Percentiles rank a stretch among this genome's conserved stretches.
phyloP scores from a whole-genome alignment of 2,329 filamentous ascomycete genomes.

The Aspergillus thermomutatus region DNA sequence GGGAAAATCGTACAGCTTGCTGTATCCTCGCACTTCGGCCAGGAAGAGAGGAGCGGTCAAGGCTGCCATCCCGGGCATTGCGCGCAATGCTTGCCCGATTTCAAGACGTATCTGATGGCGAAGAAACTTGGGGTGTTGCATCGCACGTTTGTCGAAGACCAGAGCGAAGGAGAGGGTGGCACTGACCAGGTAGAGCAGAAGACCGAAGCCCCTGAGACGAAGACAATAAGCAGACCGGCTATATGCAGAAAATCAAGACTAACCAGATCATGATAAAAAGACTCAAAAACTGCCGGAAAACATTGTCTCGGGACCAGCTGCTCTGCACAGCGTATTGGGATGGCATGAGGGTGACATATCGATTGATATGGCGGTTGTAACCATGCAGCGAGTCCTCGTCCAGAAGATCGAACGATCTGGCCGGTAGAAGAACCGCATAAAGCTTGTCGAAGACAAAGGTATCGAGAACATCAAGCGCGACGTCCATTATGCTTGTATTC shows the following conservation, averaged over 20 bases:
- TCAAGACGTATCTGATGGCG: slow-evolving; percentile 87
- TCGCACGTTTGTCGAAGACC: slow-evolving; percentile 83
- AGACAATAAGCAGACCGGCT: not conserved
- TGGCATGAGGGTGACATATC: slow-evolving; percentile 5
- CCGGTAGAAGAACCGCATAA: slow-evolving; percentile 15
- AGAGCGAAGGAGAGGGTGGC: slow-evolving; percentile 6
- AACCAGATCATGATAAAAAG: slow-evolving; percentile 9
- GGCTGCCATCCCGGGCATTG: slow-evolving; percentile 77
- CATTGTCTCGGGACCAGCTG: slow-evolving; percentile 1
- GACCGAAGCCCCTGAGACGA: slow-evolving; percentile 1
- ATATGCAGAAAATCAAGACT: not conserved
- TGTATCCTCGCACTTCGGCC: slow-evolving; percentile 76
- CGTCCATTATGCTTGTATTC: slow-evolving; percentile 12
- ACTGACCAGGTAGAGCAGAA: slow-evolving; percentile 7
- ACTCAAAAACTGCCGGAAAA: slow-evolving; percentile 7
- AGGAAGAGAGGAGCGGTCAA: slow-evolving; percentile 80
- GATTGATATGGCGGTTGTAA: slow-evolving; percentile 5
- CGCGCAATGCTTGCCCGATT: slow-evolving; percentile 69
- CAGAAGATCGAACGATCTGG: not conserved
- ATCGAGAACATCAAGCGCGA: slow-evolving; percentile 19
- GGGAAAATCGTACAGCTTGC: slow-evolving; percentile 76
- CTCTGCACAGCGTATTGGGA: slow-evolving; percentile 5
- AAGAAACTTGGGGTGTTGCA: slow-evolving; percentile 86
- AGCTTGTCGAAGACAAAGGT: slow-evolving; percentile 19
- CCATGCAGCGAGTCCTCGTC: not conserved